These are phyloP conservation scores for Phanerodontia chrysosporium DNA, from an alignment of 768 basidiomycete genomes.

Conservation along the genomic window DNA sequence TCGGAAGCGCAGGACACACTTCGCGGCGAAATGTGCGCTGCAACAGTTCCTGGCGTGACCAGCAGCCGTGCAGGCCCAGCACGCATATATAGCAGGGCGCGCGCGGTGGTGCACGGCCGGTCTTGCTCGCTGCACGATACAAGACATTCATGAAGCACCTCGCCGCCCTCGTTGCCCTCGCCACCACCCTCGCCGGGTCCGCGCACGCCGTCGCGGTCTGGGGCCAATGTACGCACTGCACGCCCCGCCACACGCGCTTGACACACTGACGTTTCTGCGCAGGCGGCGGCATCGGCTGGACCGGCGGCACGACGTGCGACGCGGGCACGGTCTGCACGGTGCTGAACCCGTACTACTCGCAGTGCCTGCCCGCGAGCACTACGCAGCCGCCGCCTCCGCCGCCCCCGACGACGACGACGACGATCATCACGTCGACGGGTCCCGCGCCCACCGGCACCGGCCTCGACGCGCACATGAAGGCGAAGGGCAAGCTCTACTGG, in stretches of 20 bases:
- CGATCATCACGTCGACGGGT: too few relatives aligned
- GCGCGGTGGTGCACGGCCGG: too few relatives aligned
- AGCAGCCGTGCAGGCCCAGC: too few relatives aligned
- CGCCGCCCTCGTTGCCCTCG: constrained; percentile 21
- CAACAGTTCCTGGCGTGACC: too few relatives aligned
- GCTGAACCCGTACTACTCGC: constrained; percentile 30
- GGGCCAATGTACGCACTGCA: constrained; percentile 30
- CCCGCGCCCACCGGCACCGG: constrained; percentile 11
- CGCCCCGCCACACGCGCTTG: neutral
- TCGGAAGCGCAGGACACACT: too few relatives aligned
- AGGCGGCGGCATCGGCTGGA: constrained; percentile 15
- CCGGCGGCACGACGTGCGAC: constrained; percentile 3
- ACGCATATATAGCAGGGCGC: too few relatives aligned
- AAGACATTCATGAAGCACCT: constrained; percentile 19
- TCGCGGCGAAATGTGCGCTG: too few relatives aligned
- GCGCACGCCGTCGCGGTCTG: constrained; percentile 29
- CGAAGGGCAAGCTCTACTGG: constrained; percentile 27
- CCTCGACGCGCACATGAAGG: constrained; percentile 22
- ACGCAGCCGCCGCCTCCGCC: constrained; percentile 15
- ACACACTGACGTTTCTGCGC: neutral
- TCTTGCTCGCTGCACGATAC: too few relatives aligned
- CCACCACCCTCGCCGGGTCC: constrained; percentile 13
- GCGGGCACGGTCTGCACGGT: constrained; percentile 29
- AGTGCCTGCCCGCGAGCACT: constrained; percentile 26
- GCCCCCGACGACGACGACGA: constrained; percentile 7